Base-by-base conservation (phyloP, 2,329 filamentous ascomycete genomes). In the Xylariaceae sp. region DNA sequence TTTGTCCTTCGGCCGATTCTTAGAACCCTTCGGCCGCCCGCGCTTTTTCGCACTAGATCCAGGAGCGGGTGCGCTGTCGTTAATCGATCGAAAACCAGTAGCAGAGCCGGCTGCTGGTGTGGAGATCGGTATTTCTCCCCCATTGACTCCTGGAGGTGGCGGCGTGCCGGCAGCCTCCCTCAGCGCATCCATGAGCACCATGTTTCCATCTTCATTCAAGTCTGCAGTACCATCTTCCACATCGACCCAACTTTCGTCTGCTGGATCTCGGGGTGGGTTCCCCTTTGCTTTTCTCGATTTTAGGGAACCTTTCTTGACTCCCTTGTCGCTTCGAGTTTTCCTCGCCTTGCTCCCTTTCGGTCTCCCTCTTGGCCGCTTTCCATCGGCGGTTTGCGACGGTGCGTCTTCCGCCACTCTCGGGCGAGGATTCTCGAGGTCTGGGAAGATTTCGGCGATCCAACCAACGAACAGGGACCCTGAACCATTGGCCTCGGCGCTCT, bases 371-470 rank as follows among this genome's bases (percentile, higher is more conserved):
- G 63, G 61, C 35, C 73, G 65, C 50, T 69, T 75, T 24, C 50
- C 45, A 29, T 40, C 47, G 13, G 42, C 26, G 31, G 53, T 32
- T 37, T 44, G 46, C 18, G 31, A 36, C 17, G 51, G 23, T n/a
- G 41, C 13, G 9, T 43, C 39, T 31, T 41, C 38, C 6, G 34
- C 46, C 31, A 50, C 41, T 31, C 38, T 41, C 11, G 52, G 51
- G 29, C 54, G 48, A 18, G 51, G 54, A 44, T 51, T 36, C 12
- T 57, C 60, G 40, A 59, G 57, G 24, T 61, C 65, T 13, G 77
- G 77, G 44, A 82, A 83, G 38, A 83, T 78, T 51, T 82, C 78
- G 9, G 74, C 65, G 31, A 81, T 60, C 77, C 78, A 82, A 14
- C 74, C 71, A 19, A 83, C 67, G 42, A 82, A 76, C 9, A 76